Base-by-base conservation (phyloP, 345 rosid genomes). In the Acer saccharum region DNA sequence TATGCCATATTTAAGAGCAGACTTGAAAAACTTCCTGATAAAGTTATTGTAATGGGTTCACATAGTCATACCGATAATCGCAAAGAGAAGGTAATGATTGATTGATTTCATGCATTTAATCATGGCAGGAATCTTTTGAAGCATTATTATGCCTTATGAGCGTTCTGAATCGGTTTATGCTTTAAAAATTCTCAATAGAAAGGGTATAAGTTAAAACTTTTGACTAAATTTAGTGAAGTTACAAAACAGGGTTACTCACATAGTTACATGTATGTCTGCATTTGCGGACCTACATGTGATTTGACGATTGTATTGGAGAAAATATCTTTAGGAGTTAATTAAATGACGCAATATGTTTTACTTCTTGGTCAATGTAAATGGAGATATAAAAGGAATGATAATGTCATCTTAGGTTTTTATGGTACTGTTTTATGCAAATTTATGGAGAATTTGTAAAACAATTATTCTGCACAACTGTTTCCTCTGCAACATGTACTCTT, bases 21-120 rank as follows among this genome's bases (percentile, higher is more conserved):
- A 76, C 87, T 95, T 76, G 94, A 86, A 81, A 81, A 80, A 71
- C 97, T 95, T 80, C 95, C 98, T 57, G 90, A 90, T 76, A 95
- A 90, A 81, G 87, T 95, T 43, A 83, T 94, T 72, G 95, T 87
- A 63, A 91, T 95, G 57, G 87, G 91, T 78, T 92, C 97, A 29
- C 98, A 93, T 79, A 88, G 91, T 50, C 95, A 89, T 54, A 83
- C 81, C 43, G 95, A 93, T 80, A 89, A 76, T 78, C 86, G 90
- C 41, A 88, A 92, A 78, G 98, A 93, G 86, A 90, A 95, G 98
- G 98, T 95, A 89, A 72, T 25, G 70, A 68, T 41, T 62, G 6
- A 62, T 32, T 64, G 65, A 27, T 55, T 1, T 69, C 17, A n/a
- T 32, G 62, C 61, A 32, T 48, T 29, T 73, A 57, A 73, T 66